phyloP scores from a whole-genome alignment of 495 filamentous ascomycete species.

The Aspergillus kassunensis region DNA sequence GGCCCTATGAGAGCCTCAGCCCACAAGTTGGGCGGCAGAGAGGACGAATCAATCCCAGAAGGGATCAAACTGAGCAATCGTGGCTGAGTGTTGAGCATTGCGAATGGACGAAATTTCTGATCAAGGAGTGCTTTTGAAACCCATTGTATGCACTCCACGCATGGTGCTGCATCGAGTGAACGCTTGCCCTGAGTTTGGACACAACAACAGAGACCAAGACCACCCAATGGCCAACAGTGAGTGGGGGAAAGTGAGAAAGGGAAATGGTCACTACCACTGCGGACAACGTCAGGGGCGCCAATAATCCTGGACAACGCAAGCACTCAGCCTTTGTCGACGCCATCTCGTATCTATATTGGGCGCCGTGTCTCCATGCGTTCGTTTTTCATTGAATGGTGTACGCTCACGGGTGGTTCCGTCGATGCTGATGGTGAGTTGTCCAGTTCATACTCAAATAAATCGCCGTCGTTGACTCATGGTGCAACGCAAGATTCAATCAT shows the following conservation, averaged over 20 bases:
- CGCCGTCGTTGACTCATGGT: conserved; percentile 1
- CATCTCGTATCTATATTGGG: conserved; percentile 14
- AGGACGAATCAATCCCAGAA: conserved; percentile 20
- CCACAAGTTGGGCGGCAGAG: conserved; percentile 24
- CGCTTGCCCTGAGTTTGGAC: conserved; percentile 6
- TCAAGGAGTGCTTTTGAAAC: conserved; percentile 11
- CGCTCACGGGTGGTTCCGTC: neutral
- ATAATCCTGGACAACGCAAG: conserved; percentile 6
- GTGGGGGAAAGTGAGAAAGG: conserved; percentile 1
- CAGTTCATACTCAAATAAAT: neutral
- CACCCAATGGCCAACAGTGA: neutral
- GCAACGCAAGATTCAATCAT: neutral
- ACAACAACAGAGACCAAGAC: conserved; percentile 1
- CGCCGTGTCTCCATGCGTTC: conserved; percentile 10
- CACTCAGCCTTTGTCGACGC: conserved; percentile 8
- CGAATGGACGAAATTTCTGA: conserved; percentile 15
- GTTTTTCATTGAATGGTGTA: conserved; percentile 6
- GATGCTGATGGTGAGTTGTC: conserved; percentile 15
- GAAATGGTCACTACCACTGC: conserved; percentile 3
- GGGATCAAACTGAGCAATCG: conserved; percentile 16
- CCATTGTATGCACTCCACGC: conserved; percentile 7
- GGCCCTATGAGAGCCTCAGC: conserved; percentile 23
- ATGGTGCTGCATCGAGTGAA: neutral
- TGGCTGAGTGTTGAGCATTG: conserved; percentile 15
- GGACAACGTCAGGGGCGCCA: neutral